Base-by-base conservation (phyloP, 2,329 filamentous ascomycete genomes). In the Penicillium frequentans region DNA sequence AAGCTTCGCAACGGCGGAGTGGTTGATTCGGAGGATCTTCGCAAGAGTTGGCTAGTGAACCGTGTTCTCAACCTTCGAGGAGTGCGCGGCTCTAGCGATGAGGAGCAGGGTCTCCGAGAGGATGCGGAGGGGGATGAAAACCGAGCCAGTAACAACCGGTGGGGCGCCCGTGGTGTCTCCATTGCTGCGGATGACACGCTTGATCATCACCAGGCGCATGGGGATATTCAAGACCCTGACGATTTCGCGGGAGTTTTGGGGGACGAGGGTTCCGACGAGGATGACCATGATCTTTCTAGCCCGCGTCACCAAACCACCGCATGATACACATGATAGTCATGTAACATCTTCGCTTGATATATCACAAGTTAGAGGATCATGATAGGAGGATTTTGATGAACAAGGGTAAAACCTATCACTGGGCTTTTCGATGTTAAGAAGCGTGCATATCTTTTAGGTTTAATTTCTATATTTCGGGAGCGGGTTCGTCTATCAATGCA, bases 1-100 rank as follows among this genome's bases (percentile, higher is more conserved):
- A 97, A 97, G 86, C 86, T 98, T 16, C 85, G 93, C 60, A 88
- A 86, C 64, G 93, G 93, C 45, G 91, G 91, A 7, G 82, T 97
- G 19, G 91, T 98, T 14, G 93, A 98, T 70, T 88, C 89, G 4
- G 93, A 97, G 63, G 93, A 98, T 71, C 81, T 96, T 70, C 84
- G 87, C 62, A 87, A 90, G 55, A 90, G 92, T 61, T 97, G 92
- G 87, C 80, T 98, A 27, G 84, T 97, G 10, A 85, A 85, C 63
- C 85, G 87, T 50, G 86, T 96, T 62, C 87, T 96, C 58, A 90
- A 89, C 46, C 72, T 74, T 39, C 64, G 70, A 21, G 65, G 62
- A 16, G 66, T 68, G 33, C 68, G 70, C 19, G 67, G 62, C 23
- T 66, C 64, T 14, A 58, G 66, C 23, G 75, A 78, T 35, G 76